phyloP scores from a whole-genome alignment of 2,329 filamentous ascomycete species.

The Pyrenophora seminiperda region DNA sequence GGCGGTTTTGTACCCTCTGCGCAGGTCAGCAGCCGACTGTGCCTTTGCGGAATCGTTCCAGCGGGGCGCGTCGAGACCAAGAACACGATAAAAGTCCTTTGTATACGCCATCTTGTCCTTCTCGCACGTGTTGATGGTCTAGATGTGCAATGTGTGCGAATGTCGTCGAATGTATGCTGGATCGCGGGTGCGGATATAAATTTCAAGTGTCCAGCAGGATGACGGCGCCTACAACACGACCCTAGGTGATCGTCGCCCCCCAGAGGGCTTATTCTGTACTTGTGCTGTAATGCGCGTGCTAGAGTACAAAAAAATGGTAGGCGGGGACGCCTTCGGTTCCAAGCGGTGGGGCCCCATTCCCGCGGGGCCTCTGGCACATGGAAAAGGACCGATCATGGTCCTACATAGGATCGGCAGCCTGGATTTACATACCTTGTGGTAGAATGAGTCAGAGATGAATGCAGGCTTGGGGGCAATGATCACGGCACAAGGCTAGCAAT shows the following conservation, averaged over 20 bases:
- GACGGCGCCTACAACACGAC: too few species aligned
- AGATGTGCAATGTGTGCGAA: neutral
- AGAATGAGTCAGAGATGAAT: neutral
- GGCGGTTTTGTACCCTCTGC: slow-evolving; percentile 60
- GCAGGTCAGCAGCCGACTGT: slow-evolving; percentile 10
- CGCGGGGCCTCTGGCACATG: slow-evolving; percentile 20
- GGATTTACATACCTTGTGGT: neutral
- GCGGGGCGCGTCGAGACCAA: slow-evolving; percentile 25
- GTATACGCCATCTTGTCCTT: slow-evolving; percentile 28
- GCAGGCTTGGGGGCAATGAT: neutral
- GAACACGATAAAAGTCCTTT: slow-evolving; percentile 39
- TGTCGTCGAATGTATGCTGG: neutral
- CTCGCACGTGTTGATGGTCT: neutral
- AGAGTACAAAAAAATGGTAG: slow-evolving; percentile 14
- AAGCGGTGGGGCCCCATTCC: slow-evolving; percentile 18
- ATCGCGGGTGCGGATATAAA: neutral
- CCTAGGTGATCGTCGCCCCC: neutral
- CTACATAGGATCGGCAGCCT: slow-evolving; percentile 4
- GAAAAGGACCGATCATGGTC: slow-evolving; percentile 14
- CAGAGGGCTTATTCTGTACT: slow-evolving; percentile 1
- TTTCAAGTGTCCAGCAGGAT: neutral
- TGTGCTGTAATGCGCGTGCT: slow-evolving; percentile 8
- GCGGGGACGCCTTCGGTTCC: slow-evolving; percentile 14
- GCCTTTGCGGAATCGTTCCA: slow-evolving; percentile 3
- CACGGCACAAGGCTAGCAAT: neutral